These are phyloP conservation scores for Sugiyamaella qingdaonensis DNA, from an alignment of 805 yeast species.

Conservation along the genomic window DNA sequence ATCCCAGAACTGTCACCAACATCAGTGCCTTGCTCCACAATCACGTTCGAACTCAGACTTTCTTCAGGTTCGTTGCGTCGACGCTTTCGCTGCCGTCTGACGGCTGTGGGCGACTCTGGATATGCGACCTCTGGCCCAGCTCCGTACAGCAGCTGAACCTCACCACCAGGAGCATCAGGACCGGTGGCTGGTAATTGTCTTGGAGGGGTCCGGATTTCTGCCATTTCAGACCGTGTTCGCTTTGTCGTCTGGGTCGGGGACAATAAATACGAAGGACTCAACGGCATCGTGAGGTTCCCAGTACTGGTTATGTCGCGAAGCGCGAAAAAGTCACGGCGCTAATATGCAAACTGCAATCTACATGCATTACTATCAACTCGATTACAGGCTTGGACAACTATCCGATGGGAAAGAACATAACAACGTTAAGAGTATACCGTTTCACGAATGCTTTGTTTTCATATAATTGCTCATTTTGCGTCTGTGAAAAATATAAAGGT, in stretches of 20 bases:
- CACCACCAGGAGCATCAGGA: constrained; percentile 1
- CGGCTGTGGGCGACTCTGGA: neutral
- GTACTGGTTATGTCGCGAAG: neutral
- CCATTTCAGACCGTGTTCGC: neutral
- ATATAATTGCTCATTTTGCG: no score
- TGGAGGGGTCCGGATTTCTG: neutral
- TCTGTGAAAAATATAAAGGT: no score
- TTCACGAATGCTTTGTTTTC: no score
- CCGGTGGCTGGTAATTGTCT: neutral
- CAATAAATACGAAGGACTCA: neutral
- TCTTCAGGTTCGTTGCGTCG: neutral
- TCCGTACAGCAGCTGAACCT: neutral
- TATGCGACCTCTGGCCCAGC: neutral
- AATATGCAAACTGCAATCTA: neutral
- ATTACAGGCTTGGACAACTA: no score
- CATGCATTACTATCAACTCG: neutral
- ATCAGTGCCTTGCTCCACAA: neutral
- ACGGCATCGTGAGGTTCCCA: neutral
- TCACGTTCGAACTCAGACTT: neutral
- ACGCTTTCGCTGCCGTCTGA: neutral
- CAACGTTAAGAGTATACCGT: no score
- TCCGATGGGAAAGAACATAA: no score
- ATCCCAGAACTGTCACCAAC: neutral
- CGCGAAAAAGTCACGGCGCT: neutral
- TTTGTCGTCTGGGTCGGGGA: constrained; percentile 1